A percentile compares a stretch with the other conserved stretches of the same genome.
phyloP scores from a whole-genome alignment of 805 yeast genomes.

The Lipomyces chichibuensis region DNA sequence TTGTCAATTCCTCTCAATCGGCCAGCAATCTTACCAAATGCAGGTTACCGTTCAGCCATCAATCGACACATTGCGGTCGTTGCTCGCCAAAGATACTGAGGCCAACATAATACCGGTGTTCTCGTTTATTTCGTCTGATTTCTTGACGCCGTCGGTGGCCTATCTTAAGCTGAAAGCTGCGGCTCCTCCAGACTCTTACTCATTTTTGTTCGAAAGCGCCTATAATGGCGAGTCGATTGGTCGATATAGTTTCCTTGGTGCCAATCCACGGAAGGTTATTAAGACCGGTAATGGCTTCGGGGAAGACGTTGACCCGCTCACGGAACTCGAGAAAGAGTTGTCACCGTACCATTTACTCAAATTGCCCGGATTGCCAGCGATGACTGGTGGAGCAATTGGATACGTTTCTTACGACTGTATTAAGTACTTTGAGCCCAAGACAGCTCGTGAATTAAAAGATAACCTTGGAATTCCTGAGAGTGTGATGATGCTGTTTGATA shows the following conservation, averaged over 20 bases:
- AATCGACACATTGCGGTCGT: conserved; percentile 19
- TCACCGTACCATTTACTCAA: conserved; percentile 65
- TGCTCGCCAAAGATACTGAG: conserved; percentile 16
- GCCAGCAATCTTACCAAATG: neutral
- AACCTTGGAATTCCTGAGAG: conserved; percentile 88
- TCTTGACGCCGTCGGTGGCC: conserved; percentile 86
- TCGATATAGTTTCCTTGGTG: conserved; percentile 89
- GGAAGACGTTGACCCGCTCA: conserved; percentile 77
- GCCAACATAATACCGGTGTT: conserved; percentile 78
- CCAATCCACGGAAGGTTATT: conserved; percentile 78
- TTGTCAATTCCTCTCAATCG: neutral
- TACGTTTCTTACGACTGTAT: conserved; percentile 96
- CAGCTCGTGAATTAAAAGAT: conserved; percentile 74
- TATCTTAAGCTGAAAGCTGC: conserved; percentile 80
- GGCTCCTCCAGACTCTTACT: conserved; percentile 55
- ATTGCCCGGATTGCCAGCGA: conserved; percentile 78
- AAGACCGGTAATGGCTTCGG: conserved; percentile 74
- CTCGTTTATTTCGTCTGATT: conserved; percentile 71
- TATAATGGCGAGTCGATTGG: conserved; percentile 85
- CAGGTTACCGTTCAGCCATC: conserved; percentile 31
- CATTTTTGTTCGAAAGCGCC: conserved; percentile 88
- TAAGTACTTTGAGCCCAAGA: conserved; percentile 93
- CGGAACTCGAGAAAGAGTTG: conserved; percentile 74
- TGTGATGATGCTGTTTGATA: conserved; percentile 85
- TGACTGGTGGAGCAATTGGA: conserved; percentile 97